These are phyloP conservation scores for Lagenaria siceraria DNA, from an alignment of 306 rosid genomes.

Conservation along the genomic window DNA sequence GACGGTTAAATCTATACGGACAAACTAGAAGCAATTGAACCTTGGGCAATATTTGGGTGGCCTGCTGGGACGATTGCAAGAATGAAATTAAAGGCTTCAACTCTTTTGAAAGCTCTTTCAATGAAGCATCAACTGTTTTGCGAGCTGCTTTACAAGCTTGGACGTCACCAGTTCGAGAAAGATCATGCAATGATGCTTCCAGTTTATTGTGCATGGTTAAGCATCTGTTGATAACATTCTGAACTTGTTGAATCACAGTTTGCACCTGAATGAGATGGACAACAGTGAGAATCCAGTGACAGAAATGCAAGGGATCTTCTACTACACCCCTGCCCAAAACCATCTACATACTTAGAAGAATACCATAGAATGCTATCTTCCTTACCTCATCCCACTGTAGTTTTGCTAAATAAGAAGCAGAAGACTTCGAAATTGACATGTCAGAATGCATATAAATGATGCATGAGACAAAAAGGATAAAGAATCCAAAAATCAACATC, in stretches of 20 bases:
- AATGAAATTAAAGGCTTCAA: constrained; percentile 49
- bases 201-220: constrained; percentile 57
- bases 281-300: background rate
- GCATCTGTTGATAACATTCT: constrained; percentile 48
- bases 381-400: constrained; percentile 95
- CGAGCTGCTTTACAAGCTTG: constrained; percentile 89
- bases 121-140: constrained; percentile 62
- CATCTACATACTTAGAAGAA: constrained; percentile 4
- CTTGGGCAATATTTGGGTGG: constrained; percentile 70
- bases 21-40: constrained; percentile 21
- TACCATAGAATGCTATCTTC: background rate
- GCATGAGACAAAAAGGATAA: constrained; percentile 64
- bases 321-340: background rate
- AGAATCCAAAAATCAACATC: constrained; percentile 82
- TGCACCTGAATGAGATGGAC: constrained; percentile 45
- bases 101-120: constrained; percentile 85
- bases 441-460: constrained; percentile 68
- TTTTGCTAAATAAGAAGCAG: constrained; percentile 84
- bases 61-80: constrained; percentile 79
- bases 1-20: background rate
- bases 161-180: constrained; percentile 76
- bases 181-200: constrained; percentile 78
- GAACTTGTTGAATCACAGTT: constrained; percentile 50
- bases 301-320: background rate
- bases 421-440: constrained; percentile 83